phyloP scores from a whole-genome alignment of 1,139 yeast genomes.

The Kodamaea derodonti region DNA sequence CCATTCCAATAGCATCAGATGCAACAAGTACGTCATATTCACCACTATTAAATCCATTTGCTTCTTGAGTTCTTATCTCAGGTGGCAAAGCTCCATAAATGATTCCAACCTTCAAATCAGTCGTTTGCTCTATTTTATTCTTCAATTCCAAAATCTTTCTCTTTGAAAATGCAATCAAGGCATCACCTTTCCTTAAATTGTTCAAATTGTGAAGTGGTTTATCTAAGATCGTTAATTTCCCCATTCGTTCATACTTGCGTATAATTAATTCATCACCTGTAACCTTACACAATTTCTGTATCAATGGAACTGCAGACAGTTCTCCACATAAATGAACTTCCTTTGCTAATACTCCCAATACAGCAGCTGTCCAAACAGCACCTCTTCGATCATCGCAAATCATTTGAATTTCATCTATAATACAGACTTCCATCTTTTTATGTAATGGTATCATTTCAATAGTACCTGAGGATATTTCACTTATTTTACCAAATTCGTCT shows the following conservation, averaged over 20 bases:
- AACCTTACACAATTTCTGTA: constrained; percentile 51
- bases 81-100: constrained; percentile 97
- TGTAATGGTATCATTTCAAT: constrained; percentile 84
- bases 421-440: constrained; percentile 76
- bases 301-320: constrained; percentile 67
- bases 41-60: constrained; percentile 70
- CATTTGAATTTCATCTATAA: constrained; percentile 96
- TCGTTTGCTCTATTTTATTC: constrained; percentile 56
- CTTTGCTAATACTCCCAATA: constrained; percentile 80
- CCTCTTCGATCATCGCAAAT: constrained; percentile 78
- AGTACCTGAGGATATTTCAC: constrained; percentile 81
- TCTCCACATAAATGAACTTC: constrained; percentile 95
- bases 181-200: constrained; percentile 66
- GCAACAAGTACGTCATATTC: constrained; percentile 80
- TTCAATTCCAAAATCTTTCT: constrained; percentile 62
- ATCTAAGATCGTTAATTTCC: constrained; percentile 59
- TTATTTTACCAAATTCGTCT: constrained; percentile 66
- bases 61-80: constrained; percentile 85
- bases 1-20: constrained; percentile 98
- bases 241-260: constrained; percentile 68
- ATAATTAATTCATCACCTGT: constrained; percentile 81
- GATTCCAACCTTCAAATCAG: constrained; percentile 74
- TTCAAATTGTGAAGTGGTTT: constrained; percentile 28
- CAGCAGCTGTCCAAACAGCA: constrained; percentile 92
- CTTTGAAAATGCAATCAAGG: constrained; percentile 85